Evolutionary conservation across 768 basidiomycete genomes (phyloP), one percentile per base, ranked within the genome.

Genomic region (Imleria badia): DNA sequence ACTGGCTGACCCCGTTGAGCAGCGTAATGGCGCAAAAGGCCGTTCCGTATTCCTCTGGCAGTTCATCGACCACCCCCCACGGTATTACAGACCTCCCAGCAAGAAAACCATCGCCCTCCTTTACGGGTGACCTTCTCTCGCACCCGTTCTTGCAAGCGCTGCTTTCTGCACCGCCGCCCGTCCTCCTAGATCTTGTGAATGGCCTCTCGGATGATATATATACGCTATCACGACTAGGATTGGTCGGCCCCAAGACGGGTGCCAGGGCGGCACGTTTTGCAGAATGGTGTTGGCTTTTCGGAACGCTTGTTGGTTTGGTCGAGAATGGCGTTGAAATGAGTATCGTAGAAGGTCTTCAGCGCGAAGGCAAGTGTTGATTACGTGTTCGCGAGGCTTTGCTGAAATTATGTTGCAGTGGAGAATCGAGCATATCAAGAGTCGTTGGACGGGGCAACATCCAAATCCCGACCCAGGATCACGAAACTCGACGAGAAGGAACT

Each of bases 241-340:
- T 94, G 11, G 60, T 93, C 5, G 82, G 87, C 6, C 79, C 81
- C 60, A 78, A 75, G 46, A 71, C 80, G 1, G 91, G 91, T 17
- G 78, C 81, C 46, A 81, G 84, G 34, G 91, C 90, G 4, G 89
- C 76, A 34, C 80, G 83, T 12, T 83, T 91, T 64, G 83, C 91
- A 2, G 84, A 93, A 68, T 92, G 88, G 87, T 91, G 91, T 66
- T 94, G 91, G 91, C 78, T 94, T 58, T 73, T 88, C 29, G 77
- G 86, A 15, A 94, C 89, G 0, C 74, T 93, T 30, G 89, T 90
- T 13, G 85, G 85, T 45, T 75, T 94, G 6, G 90, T 93, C 8
- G 90, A 93, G 73, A 91, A 93, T 67, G 82, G 83, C 8, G 84
- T 94, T 4, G 90, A 94, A 67, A 77, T 86, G 62, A 78, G 83